Conservation (phyloP, 208 protist species). For the Leishmania tropica region DNA sequence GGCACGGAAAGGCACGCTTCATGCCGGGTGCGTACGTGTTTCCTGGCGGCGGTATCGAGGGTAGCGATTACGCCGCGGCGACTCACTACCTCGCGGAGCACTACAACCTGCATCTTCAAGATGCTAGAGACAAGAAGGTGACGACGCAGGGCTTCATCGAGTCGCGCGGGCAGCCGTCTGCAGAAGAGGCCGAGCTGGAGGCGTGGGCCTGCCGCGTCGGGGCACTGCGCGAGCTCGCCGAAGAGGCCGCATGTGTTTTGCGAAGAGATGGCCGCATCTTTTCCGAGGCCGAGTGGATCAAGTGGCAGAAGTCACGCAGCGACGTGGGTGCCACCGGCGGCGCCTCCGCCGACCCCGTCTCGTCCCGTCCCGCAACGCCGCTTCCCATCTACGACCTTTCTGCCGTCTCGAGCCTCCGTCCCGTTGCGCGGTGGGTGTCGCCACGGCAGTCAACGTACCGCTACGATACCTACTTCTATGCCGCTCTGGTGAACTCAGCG, state of each 20-base stretch:
- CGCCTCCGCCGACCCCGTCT: background rate
- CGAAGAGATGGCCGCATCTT: conserved; percentile 19
- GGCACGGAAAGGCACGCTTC: conserved; percentile 59
- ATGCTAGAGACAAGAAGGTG: background rate
- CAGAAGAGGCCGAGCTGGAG: conserved; percentile 12
- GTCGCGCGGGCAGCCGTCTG: background rate
- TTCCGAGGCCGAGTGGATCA: conserved; percentile 13
- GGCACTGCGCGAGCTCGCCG: conserved; percentile 54
- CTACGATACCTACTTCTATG: conserved; percentile 68
- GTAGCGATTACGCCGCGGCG: conserved; percentile 29
- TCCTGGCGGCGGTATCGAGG: conserved; percentile 54
- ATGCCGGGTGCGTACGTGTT: conserved; percentile 65
- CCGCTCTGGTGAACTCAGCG: conserved; percentile 21
- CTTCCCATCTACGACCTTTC: conserved; percentile 17
- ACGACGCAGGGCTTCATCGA: conserved; percentile 20
- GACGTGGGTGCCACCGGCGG: background rate
- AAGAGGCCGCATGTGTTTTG: conserved; percentile 55
- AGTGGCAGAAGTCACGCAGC: background rate
- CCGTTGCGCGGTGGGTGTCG: conserved; percentile 58
- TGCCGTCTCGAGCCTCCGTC: conserved; percentile 25
- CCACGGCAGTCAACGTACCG: conserved; percentile 43
- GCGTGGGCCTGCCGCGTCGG: conserved; percentile 35
- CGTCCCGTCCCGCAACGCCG: background rate
- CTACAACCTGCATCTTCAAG: background rate
- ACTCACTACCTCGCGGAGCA: conserved; percentile 1